Evolutionary conservation across 495 filamentous ascomycete species (phyloP).

Genomic region (Daldinia concentrica): DNA sequence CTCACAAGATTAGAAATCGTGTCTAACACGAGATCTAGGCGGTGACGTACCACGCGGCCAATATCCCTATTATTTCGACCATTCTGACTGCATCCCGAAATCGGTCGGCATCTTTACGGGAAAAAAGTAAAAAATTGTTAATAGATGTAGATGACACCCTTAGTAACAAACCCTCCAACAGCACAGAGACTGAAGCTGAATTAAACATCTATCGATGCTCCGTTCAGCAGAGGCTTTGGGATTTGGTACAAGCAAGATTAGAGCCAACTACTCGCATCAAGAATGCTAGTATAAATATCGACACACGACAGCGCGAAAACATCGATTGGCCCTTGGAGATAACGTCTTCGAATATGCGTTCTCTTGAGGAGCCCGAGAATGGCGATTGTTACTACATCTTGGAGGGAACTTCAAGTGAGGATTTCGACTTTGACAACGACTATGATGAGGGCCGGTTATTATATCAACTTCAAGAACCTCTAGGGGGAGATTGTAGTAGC

Average conservation of each 20-base stretch:
- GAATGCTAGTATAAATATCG: not conserved
- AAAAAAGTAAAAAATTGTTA: slow-evolving; percentile 30
- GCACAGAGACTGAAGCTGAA: not conserved
- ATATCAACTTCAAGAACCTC: not conserved
- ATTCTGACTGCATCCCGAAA: slow-evolving; percentile 37
- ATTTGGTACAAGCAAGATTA: slow-evolving; percentile 31
- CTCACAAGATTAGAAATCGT: slow-evolving; percentile 12
- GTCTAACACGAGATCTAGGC: slow-evolving; percentile 40
- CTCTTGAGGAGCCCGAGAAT: slow-evolving; percentile 8
- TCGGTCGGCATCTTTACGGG: slow-evolving; percentile 36
- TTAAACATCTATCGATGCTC: slow-evolving; percentile 5
- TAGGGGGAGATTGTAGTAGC: not conserved
- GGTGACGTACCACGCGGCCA: slow-evolving; percentile 34
- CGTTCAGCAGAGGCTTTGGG: slow-evolving; percentile 39
- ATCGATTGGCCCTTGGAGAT: not conserved
- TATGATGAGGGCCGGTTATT: not conserved
- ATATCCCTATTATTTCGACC: slow-evolving; percentile 35
- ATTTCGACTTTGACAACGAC: not conserved
- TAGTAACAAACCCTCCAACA: not conserved
- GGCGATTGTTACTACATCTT: not conserved
- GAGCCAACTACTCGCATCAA: slow-evolving; percentile 29
- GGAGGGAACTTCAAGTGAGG: not conserved
- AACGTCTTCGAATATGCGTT: not conserved
- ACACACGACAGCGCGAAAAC: not conserved
- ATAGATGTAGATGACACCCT: not conserved